These are phyloP conservation scores for Kodamaea leandrae DNA, from an alignment of 805 yeast species.

Conservation along the genomic window DNA sequence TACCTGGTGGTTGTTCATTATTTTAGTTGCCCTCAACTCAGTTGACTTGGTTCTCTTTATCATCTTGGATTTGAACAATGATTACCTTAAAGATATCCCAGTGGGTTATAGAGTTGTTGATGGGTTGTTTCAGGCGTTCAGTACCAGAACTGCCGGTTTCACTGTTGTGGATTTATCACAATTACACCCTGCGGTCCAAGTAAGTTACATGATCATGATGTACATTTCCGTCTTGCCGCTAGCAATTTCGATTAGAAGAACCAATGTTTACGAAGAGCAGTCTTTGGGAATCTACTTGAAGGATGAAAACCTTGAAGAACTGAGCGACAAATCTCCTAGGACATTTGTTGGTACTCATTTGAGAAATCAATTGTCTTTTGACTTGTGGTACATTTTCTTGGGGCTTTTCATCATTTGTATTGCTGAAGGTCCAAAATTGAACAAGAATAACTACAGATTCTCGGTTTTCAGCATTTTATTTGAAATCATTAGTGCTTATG, in stretches of 20 bases:
- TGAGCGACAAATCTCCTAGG: constrained; percentile 42
- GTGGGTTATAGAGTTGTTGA: constrained; percentile 70
- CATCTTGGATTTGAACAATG: constrained; percentile 61
- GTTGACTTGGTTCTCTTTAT: constrained; percentile 80
- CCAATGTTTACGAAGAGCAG: constrained; percentile 97
- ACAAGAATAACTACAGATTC: constrained; percentile 44
- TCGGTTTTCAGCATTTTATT: constrained; percentile 72
- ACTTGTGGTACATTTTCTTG: constrained; percentile 87
- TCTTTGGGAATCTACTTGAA: constrained; percentile 80
- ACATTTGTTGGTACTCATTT: constrained; percentile 84
- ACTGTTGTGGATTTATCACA: constrained; percentile 63
- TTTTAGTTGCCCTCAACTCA: constrained; percentile 67
- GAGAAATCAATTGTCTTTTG: constrained; percentile 88
- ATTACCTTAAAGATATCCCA: constrained; percentile 51
- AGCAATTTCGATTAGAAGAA: constrained; percentile 93
- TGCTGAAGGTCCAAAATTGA: constrained; percentile 70
- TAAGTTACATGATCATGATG: constrained; percentile 95
- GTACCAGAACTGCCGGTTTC: constrained; percentile 94
- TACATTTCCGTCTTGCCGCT: constrained; percentile 94
- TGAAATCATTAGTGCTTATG: constrained; percentile 92
- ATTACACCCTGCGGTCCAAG: constrained; percentile 89
- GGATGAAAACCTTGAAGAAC: constrained; percentile 29
- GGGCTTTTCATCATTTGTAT: constrained; percentile 86
- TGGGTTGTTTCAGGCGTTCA: constrained; percentile 87
- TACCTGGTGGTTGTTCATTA: constrained; percentile 89